phyloP scores from a whole-genome alignment of 768 basidiomycete genomes.

The Naganishia kalamii region DNA sequence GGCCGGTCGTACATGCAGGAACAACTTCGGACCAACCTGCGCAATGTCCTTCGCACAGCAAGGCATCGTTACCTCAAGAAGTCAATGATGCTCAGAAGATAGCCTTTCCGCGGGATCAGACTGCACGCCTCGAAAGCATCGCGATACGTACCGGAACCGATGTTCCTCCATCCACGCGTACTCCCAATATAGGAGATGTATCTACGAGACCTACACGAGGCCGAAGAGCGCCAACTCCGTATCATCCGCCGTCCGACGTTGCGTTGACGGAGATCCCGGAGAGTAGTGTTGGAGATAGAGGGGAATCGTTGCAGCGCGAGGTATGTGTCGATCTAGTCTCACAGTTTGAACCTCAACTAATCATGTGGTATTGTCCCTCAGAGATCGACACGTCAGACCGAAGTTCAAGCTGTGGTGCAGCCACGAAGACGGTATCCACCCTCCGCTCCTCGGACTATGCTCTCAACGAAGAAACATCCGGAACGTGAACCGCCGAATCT shows the following conservation, averaged over 20 bases:
- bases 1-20: no score
- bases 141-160: background rate
- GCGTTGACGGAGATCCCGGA: background rate
- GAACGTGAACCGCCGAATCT: background rate
- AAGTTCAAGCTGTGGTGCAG: background rate
- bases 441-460: background rate
- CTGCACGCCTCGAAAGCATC: no score
- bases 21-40: no score
- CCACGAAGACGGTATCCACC: background rate
- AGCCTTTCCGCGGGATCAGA: no score
- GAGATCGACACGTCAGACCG: background rate
- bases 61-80: no score
- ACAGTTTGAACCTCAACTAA: background rate
- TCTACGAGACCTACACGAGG: background rate
- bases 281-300: background rate
- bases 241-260: background rate
- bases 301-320: background rate
- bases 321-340: background rate
- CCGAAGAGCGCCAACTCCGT: constrained; percentile 1
- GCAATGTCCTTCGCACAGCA: no score
- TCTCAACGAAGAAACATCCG: background rate
- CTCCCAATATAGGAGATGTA: no score
- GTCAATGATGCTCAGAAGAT: no score
- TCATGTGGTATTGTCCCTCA: background rate
- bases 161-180: background rate